These are phyloP conservation scores for Cudoniella acicularis DNA, from an alignment of 495 filamentous ascomycete species.

Conservation along the genomic window DNA sequence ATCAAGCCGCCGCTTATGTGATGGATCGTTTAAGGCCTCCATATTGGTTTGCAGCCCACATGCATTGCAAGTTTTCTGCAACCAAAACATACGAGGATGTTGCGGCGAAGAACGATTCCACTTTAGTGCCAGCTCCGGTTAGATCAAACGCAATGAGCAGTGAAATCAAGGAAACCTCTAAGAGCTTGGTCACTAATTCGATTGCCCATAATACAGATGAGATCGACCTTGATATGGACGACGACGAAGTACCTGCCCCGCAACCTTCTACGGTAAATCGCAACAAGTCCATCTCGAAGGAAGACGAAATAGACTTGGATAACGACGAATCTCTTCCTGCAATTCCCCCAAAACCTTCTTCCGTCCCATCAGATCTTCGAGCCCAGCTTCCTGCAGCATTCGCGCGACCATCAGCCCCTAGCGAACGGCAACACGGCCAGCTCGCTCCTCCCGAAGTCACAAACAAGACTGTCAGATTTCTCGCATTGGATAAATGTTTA, in stretches of 20 bases:
- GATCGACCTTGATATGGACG: slow-evolving; percentile 52
- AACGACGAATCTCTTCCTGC: slow-evolving; percentile 30
- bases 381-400: slow-evolving; percentile 66
- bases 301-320: slow-evolving; percentile 54
- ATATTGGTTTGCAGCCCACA: slow-evolving; percentile 92
- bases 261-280: neutral
- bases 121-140: neutral
- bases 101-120: neutral
- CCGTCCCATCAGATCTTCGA: slow-evolving; percentile 55
- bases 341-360: slow-evolving; percentile 8
- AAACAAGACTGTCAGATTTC: slow-evolving; percentile 76
- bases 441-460: slow-evolving; percentile 52
- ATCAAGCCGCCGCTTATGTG: slow-evolving; percentile 67
- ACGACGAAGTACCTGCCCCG: slow-evolving; percentile 21
- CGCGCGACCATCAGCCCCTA: slow-evolving; percentile 34
- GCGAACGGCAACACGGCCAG: slow-evolving; percentile 31
- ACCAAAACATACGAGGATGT: slow-evolving; percentile 57
- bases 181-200: neutral
- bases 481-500: slow-evolving; percentile 87
- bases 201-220: slow-evolving; percentile 45
- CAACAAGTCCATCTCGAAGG: slow-evolving; percentile 30
- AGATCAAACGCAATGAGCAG: slow-evolving; percentile 2
- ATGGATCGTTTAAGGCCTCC: slow-evolving; percentile 75
- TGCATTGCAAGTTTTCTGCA: slow-evolving; percentile 83
- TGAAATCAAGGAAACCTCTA: neutral